Evolutionary conservation across 345 rosid species (phyloP), one percentile per base, ranked within the genome.

Genomic region (Populus deltoides): DNA sequence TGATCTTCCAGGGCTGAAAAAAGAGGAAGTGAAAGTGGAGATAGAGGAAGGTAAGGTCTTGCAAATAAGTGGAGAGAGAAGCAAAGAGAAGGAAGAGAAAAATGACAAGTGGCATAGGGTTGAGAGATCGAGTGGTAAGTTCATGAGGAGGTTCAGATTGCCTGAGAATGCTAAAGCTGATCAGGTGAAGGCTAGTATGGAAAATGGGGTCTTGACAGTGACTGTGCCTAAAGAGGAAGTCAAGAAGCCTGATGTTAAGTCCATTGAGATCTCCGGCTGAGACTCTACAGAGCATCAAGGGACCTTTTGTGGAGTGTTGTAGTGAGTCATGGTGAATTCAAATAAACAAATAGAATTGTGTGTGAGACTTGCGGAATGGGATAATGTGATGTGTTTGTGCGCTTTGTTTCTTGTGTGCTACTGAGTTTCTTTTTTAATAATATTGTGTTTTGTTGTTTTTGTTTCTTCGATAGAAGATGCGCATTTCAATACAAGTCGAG

Each of bases 121-220:
- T 29, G 65, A 75, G 65, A 66, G 49, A 15, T 36, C 45, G 1
- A 13, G 71, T 2, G 78, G 78, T 7, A 47, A 66, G 63, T 75
- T 75, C 72, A 5, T 66, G 20, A 66, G 65, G 62, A 31, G 78
- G 9, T 75, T 75, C 63, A 20, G 78, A 71, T 47, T 66, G 43
- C 72, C 72, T 9, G 78, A 75, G 63, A 67, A 67, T 67, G 78
- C 78, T 6, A 75, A 22, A 13, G 47, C 33, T 20, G 78, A 66
- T 4, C 47, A 47, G 17, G 72, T 75, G 1, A 75, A 67, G 71
- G 72, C 68, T 2, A 24, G 27, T 29, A 53, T 68, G 80, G 80
- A 69, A 49, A 43, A 69, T 31, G 75, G 74, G 29, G 75, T 77
- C 6, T 16, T 35, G 45, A 51, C 49, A 1, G 63, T 67, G 35